Percentiles rank a stretch among this genome's conserved stretches.
phyloP scores from a whole-genome alignment of 2,329 filamentous ascomycete species.

The Arthrobotrys megalospora region DNA sequence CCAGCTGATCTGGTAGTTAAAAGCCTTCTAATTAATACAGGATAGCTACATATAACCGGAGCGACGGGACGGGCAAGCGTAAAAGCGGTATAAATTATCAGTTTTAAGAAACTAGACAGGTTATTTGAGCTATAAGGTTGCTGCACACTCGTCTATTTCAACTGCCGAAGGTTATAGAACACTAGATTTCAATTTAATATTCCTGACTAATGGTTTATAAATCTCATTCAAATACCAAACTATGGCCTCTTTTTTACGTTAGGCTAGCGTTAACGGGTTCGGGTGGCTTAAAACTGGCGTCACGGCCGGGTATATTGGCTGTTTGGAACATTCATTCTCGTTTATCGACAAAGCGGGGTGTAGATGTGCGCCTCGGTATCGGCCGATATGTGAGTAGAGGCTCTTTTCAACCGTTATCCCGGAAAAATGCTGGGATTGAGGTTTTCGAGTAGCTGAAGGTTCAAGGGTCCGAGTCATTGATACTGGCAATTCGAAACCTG shows the following conservation, averaged over 20 bases:
- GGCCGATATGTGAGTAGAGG: conserved; percentile 32
- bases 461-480: conserved; percentile 20
- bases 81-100: background rate
- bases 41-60: conserved; percentile 24
- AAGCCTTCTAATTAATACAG: background rate
- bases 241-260: background rate
- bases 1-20: no score
- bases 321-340: conserved; percentile 17
- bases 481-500: background rate
- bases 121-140: background rate
- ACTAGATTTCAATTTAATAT: background rate
- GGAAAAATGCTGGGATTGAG: background rate
- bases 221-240: background rate
- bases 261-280: background rate
- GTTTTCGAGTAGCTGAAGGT: background rate
- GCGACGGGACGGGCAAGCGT: conserved; percentile 52
- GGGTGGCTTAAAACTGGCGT: conserved; percentile 21
- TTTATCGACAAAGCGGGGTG: conserved; percentile 12
- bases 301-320: conserved; percentile 19
- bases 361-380: conserved; percentile 10
- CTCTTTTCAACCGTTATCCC: conserved; percentile 28
- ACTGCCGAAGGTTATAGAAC: conserved; percentile 20
- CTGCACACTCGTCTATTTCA: background rate
- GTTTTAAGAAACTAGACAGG: background rate
- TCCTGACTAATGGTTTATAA: conserved; percentile 42